Conservation (phyloP, 2,329 filamentous ascomycete species). For the Fusarium cyanostomum region DNA sequence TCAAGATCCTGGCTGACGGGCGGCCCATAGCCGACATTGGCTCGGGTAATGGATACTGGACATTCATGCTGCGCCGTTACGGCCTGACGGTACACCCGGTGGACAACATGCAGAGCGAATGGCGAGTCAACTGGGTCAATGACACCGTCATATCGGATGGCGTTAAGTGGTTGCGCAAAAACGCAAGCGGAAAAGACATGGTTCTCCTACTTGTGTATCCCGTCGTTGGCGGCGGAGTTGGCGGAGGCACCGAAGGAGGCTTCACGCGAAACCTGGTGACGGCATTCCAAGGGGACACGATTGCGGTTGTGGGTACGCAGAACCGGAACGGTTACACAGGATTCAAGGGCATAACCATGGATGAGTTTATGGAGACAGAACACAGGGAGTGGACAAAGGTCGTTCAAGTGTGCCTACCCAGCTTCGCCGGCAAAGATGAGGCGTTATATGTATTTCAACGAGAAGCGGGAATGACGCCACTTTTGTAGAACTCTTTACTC, state of each 20-base stretch:
- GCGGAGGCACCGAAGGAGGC: conserved; percentile 68
- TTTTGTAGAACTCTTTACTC: too few species aligned
- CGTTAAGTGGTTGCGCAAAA: conserved; percentile 62
- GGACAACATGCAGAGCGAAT: conserved; percentile 74
- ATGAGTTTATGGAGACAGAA: conserved; percentile 71
- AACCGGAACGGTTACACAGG: conserved; percentile 79
- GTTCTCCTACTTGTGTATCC: conserved; percentile 78
- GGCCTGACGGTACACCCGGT: conserved; percentile 66
- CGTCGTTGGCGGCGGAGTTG: conserved; percentile 70
- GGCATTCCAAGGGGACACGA: conserved; percentile 69
- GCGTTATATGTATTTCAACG: conserved; percentile 73
- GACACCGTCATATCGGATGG: conserved; percentile 74
- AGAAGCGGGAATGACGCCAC: conserved; percentile 50
- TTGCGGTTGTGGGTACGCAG: conserved; percentile 79
- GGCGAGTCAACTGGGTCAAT: conserved; percentile 73
- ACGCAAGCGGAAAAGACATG: conserved; percentile 60
- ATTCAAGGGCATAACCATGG: conserved; percentile 70
- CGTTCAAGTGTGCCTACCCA: conserved; percentile 73
- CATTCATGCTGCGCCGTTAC: conserved; percentile 72
- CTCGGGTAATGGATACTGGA: conserved; percentile 80
- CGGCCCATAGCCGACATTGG: conserved; percentile 72
- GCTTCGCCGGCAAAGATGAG: conserved; percentile 81
- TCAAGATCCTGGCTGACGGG: conserved; percentile 64
- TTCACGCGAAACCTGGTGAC: conserved; percentile 72
- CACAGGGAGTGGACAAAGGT: conserved; percentile 66